phyloP scores from a whole-genome alignment of 2,329 filamentous ascomycete species.

The Tolypocladium sp. region DNA sequence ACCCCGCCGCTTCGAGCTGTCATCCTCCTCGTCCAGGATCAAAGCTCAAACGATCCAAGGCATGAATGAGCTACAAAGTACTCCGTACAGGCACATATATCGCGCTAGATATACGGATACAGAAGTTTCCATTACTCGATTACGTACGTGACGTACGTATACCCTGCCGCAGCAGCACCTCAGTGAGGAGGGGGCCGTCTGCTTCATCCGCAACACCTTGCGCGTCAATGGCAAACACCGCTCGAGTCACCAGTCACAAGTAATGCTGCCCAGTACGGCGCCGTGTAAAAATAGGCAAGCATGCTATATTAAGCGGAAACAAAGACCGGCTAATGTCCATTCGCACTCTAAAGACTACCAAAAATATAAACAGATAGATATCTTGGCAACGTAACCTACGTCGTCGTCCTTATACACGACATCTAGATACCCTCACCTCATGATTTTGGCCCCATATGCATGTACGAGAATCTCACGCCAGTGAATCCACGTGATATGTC shows the following conservation, averaged over 20 bases:
- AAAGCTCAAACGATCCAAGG: too few species aligned
- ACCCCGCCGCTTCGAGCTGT: too few species aligned
- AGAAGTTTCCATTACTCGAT: too few species aligned
- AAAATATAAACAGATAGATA: neutral
- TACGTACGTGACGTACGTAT: too few species aligned
- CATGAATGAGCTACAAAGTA: too few species aligned
- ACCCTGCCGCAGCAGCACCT: too few species aligned
- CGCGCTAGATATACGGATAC: too few species aligned
- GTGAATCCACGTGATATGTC: conserved; percentile 29
- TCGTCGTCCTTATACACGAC: neutral
- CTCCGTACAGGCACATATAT: too few species aligned
- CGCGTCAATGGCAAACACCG: too few species aligned
- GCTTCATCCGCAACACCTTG: neutral
- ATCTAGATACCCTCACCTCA: neutral
- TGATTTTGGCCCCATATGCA: neutral
- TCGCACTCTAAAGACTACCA: neutral
- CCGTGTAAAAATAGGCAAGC: neutral
- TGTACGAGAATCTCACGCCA: neutral
- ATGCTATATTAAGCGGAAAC: neutral
- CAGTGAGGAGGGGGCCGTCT: too few species aligned
- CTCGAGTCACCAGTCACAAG: neutral
- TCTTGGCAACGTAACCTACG: neutral
- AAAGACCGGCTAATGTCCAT: neutral
- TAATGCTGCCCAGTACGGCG: too few species aligned
- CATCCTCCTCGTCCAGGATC: too few species aligned